phyloP scores from a whole-genome alignment of 1,139 yeast species.

The Kodamaea suecica region DNA sequence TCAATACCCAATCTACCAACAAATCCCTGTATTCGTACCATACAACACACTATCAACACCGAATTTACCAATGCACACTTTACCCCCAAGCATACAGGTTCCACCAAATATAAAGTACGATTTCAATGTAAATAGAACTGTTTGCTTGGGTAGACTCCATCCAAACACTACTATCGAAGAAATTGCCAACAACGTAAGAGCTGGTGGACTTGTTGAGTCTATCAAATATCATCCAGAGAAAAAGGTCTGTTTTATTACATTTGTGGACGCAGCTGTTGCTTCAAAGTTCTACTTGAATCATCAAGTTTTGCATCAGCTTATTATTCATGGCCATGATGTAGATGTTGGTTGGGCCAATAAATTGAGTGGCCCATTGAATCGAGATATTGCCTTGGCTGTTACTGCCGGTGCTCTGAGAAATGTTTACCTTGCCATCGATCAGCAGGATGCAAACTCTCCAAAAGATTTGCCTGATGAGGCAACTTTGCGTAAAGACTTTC shows the following conservation, averaged over 20 bases:
- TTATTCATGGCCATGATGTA: slow-evolving; percentile 45
- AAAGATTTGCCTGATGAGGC: slow-evolving; percentile 27
- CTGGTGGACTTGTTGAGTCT: slow-evolving; percentile 46
- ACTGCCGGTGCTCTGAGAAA: slow-evolving; percentile 50
- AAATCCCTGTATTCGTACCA: slow-evolving; percentile 1
- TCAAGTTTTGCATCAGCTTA: slow-evolving; percentile 45
- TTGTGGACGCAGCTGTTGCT: slow-evolving; percentile 43
- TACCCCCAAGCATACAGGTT: neutral
- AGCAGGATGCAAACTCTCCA: neutral
- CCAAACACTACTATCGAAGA: slow-evolving; percentile 47
- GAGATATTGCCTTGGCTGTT: slow-evolving; percentile 43
- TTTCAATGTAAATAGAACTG: slow-evolving; percentile 39
- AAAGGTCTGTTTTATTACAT: slow-evolving; percentile 44
- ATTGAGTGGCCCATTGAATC: slow-evolving; percentile 39
- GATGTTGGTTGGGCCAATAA: slow-evolving; percentile 49
- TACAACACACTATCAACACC: slow-evolving; percentile 1
- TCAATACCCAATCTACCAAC: neutral
- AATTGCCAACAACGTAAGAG: slow-evolving; percentile 47
- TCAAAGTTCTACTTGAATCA: slow-evolving; percentile 42
- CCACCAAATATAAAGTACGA: slow-evolving; percentile 2
- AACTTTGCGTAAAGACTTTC: slow-evolving; percentile 34
- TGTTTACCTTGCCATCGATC: slow-evolving; percentile 41
- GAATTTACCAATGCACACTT: neutral
- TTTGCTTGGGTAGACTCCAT: slow-evolving; percentile 45
- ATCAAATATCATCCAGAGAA: slow-evolving; percentile 38